Evolutionary conservation across 1,284 basidiomycete species (phyloP), one percentile per base, ranked within the genome.

Genomic region (Abortiporus biennis): DNA sequence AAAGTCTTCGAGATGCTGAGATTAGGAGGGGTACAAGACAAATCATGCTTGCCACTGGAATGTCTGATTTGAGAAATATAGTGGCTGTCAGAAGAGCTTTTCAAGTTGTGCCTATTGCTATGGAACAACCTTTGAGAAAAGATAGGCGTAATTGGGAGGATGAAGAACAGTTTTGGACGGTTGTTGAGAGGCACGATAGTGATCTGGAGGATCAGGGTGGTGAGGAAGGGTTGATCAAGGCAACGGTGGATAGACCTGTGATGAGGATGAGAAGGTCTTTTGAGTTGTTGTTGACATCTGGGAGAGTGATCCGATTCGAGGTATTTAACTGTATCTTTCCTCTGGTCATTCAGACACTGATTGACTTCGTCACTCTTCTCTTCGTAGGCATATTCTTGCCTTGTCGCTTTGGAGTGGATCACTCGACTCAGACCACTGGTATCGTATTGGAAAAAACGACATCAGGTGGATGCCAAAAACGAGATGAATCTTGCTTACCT

Each of bases 371-470:
- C 8, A 8, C 8, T 29, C 9, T n/a, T 9, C 27, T n/a, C n/a
- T 29, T 27, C 5, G 6, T 40, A 88, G 84, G 70, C 76, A 11
- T 67, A 80, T 61, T 85, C 84, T 11, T 71, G 73, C 41, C 64
- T 64, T 24, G 66, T 79, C 32, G 84, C 84, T 2, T 57, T 82
- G 36, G 86, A 93, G 53, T 93, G 90, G 90, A 78, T 92, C 38
- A 71, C 76, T 41, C 74, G 76, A 39, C 71, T 93, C 2, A 74
- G 77, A 20, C 74, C 72, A 30, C 70, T 92, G 21, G 64, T 85
- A 25, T 59, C 66, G 8, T 93, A 89, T 57, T 93, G 91, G 91
- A 80, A 73, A 40, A 69, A 76, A 41, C 74, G 82, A 29, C 80
- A 88, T 53, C 71, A 72, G 25, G 67, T 69, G 32, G 86, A 90